Evolutionary conservation across 1,284 basidiomycete genomes (phyloP), one percentile per base, ranked within the genome.

Genomic region (Tilletia caries): DNA sequence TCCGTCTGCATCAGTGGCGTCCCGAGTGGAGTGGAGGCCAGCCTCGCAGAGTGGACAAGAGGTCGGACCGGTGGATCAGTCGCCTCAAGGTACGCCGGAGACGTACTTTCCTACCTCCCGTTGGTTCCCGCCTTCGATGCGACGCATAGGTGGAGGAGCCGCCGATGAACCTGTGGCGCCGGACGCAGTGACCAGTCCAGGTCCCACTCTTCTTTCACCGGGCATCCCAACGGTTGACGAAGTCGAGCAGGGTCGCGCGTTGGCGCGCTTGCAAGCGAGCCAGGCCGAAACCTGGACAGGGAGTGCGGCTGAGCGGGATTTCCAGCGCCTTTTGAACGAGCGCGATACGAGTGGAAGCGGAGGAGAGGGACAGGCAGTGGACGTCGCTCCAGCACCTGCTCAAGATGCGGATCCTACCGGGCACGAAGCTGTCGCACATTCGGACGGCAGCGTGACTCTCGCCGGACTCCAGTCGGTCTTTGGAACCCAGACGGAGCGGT

Each of bases 61-160:
- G 48, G 48, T 8, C 20, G 48, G 6, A 6, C 18, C 20, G 1
- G 12, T 18, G 20, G 48, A 50, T 20, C 48, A 50, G 20, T 20
- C 20, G 48, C 20, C 48, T 6, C 20, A 6, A 20, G 48, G 23
- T n/a, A 25, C 48, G 48, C 23, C 48, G 48, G 23, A 20, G 48
- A 25, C 48, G 48, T 50, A 50, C 48, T 50, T 50, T 18, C 48
- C 48, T 6, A 50, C 48, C 48, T 50, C 48, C 12, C 48, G 48
- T 18, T 50, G 48, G 48, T 50, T 50, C 48, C 48, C 48, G 12
- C 48, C 48, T n/a, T 50, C 48, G 20, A 50, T 50, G 48, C 48
- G 20, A 8, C 48, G 48, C 6, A 20, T 25, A 8, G 23, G 48
- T 13, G 20, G 20, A 13, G 48, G 23, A 20, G 20, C 13, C 8